Evolutionary conservation across 345 rosid species (phyloP).

Genomic region (Camelina sativa): DNA sequence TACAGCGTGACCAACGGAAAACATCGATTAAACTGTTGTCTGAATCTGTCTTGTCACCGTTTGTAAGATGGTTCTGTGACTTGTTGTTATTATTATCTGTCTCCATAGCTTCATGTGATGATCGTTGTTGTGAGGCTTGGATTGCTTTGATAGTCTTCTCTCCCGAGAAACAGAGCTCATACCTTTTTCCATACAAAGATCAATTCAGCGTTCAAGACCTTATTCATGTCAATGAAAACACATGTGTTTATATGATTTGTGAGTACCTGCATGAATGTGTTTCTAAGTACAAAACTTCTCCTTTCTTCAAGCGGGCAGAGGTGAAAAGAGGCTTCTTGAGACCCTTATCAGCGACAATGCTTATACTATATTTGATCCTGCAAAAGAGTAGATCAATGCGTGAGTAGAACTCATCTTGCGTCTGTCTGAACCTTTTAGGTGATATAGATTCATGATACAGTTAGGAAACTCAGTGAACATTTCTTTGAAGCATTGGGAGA

Average conservation of each 20-base stretch:
- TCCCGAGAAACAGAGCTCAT: constrained; percentile 90
- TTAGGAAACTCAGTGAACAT: constrained; percentile 15
- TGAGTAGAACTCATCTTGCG: not conserved
- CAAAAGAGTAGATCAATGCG: not conserved
- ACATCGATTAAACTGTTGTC: constrained; percentile 71
- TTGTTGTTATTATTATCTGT: constrained; percentile 48
- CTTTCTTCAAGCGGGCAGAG: constrained; percentile 97
- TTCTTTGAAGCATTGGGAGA: constrained; percentile 12
- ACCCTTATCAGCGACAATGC: constrained; percentile 97
- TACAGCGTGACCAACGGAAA: constrained; percentile 94
- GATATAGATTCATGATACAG: constrained; percentile 9
- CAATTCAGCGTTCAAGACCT: not conserved
- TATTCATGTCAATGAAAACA: not conserved
- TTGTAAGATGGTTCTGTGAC: constrained; percentile 64
- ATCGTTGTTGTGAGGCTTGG: constrained; percentile 53
- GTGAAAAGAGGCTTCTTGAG: constrained; percentile 92
- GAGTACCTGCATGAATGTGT: constrained; percentile 96
- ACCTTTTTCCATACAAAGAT: constrained; percentile 53
- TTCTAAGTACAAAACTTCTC: constrained; percentile 93
- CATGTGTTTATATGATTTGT: not conserved
- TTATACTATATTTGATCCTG: constrained; percentile 97
- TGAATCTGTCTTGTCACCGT: constrained; percentile 73
- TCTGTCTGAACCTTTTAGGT: not conserved
- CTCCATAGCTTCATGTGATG: constrained; percentile 61
- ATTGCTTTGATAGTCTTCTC: constrained; percentile 79